Evolutionary conservation across 805 yeast genomes (phyloP), one percentile per base, ranked within the genome.

Genomic region (Candida boleticola): DNA sequence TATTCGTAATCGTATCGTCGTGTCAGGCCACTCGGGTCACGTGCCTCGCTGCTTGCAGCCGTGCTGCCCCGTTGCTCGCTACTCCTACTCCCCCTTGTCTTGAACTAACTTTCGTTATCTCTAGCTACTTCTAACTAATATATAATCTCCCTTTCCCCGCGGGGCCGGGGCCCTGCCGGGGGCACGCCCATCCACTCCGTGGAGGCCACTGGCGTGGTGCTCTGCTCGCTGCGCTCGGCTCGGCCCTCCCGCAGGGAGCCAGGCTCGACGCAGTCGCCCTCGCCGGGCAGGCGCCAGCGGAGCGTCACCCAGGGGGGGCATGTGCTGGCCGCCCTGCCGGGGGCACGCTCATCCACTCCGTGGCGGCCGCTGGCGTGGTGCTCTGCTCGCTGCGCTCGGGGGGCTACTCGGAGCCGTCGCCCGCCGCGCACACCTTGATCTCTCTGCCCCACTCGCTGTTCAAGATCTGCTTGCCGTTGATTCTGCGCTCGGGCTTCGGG

Each of bases 361-460:
- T 11, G 7, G 27, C 27, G 27, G 27, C 27, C 27, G 11, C 27
- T 87, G 40, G 36, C 10, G 11, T 16, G 11, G 20, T 19, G 37
- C 22, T 7, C 27, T 19, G 18, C 16, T 16, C 13, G 18, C 21
- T 31, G 21, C 18, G 13, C 18, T 31, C 13, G 17, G 5, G 32
- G 14, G 7, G 5, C 31, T 31, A 9, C 14, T 41, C 39, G 21
- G 36, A n/a, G 13, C 63, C 65, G 25, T 74, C 81, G 11, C 86
- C 90, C 19, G 86, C 85, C 27, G 76, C 80, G 60, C 96, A 89
- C 21, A 87, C 82, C 44, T 68, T 74, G 48, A 92, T 89, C 58
- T 88, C 95, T 45, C 97, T 71, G 0, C 95, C 96, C 98, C 98
- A 92, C 63, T 93, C 98, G 60, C 93, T 83, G 57, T 85, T 89